phyloP scores from a whole-genome alignment of 1,284 basidiomycete species.

The Microbotryum silenes-acaulis region DNA sequence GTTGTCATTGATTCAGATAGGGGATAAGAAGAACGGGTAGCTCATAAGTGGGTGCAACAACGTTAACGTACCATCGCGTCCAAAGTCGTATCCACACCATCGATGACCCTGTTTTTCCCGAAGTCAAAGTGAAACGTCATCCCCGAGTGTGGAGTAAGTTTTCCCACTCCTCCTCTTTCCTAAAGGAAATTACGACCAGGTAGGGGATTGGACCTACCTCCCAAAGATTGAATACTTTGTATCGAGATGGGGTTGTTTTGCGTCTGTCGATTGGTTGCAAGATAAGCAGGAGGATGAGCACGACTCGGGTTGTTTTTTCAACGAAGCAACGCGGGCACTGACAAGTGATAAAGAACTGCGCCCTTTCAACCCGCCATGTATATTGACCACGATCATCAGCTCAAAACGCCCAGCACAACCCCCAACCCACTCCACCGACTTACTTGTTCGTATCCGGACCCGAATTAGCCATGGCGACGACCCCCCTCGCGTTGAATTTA shows the following conservation, averaged over 20 bases:
- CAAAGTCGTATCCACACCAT: slow-evolving; percentile 78
- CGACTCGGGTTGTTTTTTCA: no score
- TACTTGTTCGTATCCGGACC: slow-evolving; percentile 88
- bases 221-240: slow-evolving; percentile 92
- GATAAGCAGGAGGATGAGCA: no score
- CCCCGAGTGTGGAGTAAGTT: not conserved
- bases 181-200: not conserved
- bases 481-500: slow-evolving; percentile 89
- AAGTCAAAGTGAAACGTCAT: no score
- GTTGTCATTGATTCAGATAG: not conserved
- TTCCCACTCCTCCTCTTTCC: not conserved
- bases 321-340: not conserved
- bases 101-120: slow-evolving; percentile 58
- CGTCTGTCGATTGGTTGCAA: slow-evolving; percentile 41
- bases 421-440: slow-evolving; percentile 4
- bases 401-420: slow-evolving; percentile 19
- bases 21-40: slow-evolving; percentile 20
- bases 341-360: slow-evolving; percentile 82
- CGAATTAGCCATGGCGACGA: slow-evolving; percentile 95
- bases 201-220: slow-evolving; percentile 39
- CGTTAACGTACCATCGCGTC: slow-evolving; percentile 56
- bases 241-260: slow-evolving; percentile 84
- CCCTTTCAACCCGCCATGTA: slow-evolving; percentile 6
- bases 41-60: not conserved
- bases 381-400: not conserved